These are phyloP conservation scores for Mollisia scopiformis DNA, from an alignment of 2,329 filamentous ascomycete genomes.

Conservation along the genomic window DNA sequence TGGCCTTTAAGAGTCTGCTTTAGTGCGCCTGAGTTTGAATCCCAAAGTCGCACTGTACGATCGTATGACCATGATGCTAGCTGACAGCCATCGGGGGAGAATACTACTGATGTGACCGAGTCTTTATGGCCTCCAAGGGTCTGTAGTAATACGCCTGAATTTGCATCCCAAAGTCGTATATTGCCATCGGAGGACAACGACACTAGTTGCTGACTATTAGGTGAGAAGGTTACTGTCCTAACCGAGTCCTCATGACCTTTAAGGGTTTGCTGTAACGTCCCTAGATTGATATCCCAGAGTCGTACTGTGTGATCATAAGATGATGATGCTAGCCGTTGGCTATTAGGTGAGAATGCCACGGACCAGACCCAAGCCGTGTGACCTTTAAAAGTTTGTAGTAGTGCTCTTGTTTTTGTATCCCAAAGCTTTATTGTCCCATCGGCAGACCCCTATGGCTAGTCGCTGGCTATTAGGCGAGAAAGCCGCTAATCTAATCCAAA, in stretches of 20 bases:
- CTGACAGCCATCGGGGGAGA: conserved; percentile 12
- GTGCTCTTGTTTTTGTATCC: neutral
- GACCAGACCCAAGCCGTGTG: conserved; percentile 3
- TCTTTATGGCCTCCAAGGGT: conserved; percentile 11
- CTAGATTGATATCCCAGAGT: conserved; percentile 46
- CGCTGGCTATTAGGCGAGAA: conserved; percentile 5
- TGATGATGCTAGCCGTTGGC: neutral
- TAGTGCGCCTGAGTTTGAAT: neutral
- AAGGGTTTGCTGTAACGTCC: conserved; percentile 90
- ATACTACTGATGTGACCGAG: conserved; percentile 7
- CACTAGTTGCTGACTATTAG: neutral
- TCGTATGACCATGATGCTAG: conserved; percentile 2
- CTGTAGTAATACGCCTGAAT: neutral
- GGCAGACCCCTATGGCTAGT: neutral
- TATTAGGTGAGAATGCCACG: neutral
- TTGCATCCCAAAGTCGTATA: conserved; percentile 12
- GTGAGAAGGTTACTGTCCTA: conserved; percentile 11
- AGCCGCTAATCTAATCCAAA: neutral
- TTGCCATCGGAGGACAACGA: conserved; percentile 1
- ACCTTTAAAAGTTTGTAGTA: conserved; percentile 20
- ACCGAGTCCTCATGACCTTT: conserved; percentile 61
- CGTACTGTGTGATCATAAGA: conserved; percentile 58
- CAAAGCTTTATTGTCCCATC: neutral
- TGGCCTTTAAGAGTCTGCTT: neutral
- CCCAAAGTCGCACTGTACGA: conserved; percentile 4